Evolutionary conservation across 257 asterid species (phyloP).

Genomic region (Solanum sparsipilum): DNA sequence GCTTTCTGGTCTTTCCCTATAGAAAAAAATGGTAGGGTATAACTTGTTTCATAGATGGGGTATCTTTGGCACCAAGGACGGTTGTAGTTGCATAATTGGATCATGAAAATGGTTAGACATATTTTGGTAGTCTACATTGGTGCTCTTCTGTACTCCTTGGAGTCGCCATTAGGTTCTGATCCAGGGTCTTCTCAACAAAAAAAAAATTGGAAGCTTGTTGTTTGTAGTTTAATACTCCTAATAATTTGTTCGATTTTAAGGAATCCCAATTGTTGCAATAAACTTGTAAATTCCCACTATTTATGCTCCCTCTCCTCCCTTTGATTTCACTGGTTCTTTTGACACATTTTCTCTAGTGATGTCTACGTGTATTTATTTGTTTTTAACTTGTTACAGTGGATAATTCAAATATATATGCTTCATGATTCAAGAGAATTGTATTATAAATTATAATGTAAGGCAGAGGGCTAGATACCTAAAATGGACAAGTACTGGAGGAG

Average conservation of each 20-base stretch:
- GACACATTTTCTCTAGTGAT: neutral
- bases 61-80: neutral
- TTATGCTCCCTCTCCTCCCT: neutral
- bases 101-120: neutral
- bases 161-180: neutral
- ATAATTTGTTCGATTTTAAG: neutral
- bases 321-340: neutral
- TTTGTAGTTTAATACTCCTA: neutral
- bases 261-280: neutral
- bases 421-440: neutral
- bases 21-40: neutral
- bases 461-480: neutral
- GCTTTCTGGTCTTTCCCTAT: neutral
- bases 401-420: neutral
- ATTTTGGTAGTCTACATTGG: neutral
- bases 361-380: neutral
- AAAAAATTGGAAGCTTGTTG: neutral
- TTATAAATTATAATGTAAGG: neutral
- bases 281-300: neutral
- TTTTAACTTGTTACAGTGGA: neutral
- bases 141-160: neutral
- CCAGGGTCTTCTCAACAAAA: neutral
- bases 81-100: neutral
- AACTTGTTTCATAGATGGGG: neutral
- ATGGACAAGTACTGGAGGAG: neutral